A percentile compares a stretch with the other conserved stretches of the same genome.
phyloP scores from a whole-genome alignment of 176 grass and related monocot genomes.

The Lolium rigidum region DNA sequence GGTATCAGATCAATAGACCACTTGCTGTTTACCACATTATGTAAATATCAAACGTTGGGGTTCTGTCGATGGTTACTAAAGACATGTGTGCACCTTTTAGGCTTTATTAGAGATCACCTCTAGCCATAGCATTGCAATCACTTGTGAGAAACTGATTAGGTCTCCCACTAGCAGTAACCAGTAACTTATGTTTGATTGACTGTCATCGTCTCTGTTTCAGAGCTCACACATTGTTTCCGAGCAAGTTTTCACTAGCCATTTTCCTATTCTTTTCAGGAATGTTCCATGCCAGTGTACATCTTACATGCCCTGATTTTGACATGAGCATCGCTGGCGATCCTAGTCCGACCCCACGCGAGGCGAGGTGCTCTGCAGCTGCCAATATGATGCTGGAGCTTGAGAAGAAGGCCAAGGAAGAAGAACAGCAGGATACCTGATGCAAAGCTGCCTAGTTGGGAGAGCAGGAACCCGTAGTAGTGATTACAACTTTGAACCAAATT shows the following conservation, averaged over 20 bases:
- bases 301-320: neutral
- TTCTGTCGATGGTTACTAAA: neutral
- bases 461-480: neutral
- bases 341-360: neutral
- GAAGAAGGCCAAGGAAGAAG: slow-evolving; percentile 1
- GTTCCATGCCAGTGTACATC: neutral
- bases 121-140: too few species aligned
- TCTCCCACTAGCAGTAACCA: neutral
- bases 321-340: neutral
- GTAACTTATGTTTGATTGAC: neutral
- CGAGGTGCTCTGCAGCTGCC: slow-evolving; percentile 3
- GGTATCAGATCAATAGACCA: too few species aligned
- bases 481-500: neutral
- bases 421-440: neutral
- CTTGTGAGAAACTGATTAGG: neutral
- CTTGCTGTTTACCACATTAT: too few species aligned
- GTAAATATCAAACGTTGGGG: neutral
- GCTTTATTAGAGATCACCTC: too few species aligned
- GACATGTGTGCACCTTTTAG: neutral
- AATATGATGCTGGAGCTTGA: neutral
- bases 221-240: neutral
- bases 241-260: neutral
- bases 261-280: neutral
- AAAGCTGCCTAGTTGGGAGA: neutral
- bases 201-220: neutral